These are phyloP conservation scores for Stenogyne calaminthoides DNA, from an alignment of 305 asterid species.

Conservation along the genomic window DNA sequence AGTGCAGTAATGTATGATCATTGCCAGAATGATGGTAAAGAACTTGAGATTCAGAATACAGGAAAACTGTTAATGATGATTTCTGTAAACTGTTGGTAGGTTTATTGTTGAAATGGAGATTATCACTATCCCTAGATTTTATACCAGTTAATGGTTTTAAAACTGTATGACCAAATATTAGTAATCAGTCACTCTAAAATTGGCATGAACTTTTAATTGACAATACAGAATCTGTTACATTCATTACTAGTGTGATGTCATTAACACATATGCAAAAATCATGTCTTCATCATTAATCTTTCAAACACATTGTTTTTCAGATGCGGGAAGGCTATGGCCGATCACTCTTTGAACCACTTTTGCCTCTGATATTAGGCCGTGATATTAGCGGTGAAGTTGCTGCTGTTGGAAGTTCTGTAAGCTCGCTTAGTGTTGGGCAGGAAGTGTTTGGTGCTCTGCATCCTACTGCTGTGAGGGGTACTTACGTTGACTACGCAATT, in stretches of 20 bases:
- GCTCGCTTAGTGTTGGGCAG: slow-evolving; percentile 70
- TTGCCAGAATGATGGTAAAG: background rate
- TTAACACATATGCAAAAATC: background rate
- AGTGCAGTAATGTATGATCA: background rate
- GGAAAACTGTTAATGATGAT: background rate
- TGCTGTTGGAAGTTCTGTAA: slow-evolving; percentile 75
- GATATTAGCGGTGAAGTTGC: slow-evolving; percentile 97
- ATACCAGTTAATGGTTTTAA: background rate
- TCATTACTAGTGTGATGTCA: background rate
- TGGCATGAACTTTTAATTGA: background rate
- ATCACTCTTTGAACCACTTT: slow-evolving; percentile 75
- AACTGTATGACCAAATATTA: background rate
- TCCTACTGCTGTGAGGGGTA: slow-evolving; percentile 97
- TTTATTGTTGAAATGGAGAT: background rate
- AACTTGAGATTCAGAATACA: background rate
- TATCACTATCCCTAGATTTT: background rate
- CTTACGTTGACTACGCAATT: slow-evolving; percentile 83
- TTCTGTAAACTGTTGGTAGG: background rate
- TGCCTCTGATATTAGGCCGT: slow-evolving; percentile 93
- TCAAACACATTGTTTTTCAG: slow-evolving; percentile 46
- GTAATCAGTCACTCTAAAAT: background rate
- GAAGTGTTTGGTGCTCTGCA: slow-evolving; percentile 97
- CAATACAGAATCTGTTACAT: background rate
- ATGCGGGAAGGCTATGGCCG: slow-evolving; percentile 95
- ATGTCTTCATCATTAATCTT: slow-evolving; percentile 5